Base-by-base conservation (phyloP, 768 basidiomycete species). In the Rhizopogon salebrosus region DNA sequence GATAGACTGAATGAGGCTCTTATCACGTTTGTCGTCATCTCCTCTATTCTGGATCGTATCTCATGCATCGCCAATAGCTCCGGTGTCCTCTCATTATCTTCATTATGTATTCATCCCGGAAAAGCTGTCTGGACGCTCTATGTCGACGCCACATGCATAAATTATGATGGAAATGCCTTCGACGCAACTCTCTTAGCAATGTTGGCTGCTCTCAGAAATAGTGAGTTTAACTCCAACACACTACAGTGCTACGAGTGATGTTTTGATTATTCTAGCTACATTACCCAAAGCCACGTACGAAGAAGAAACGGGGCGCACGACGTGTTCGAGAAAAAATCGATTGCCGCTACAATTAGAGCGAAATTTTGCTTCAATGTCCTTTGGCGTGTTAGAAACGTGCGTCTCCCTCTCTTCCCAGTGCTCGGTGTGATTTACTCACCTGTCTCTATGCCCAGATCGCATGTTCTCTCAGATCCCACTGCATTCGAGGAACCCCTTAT, bases 81-180 rank as follows among this genome's bases (percentile, higher is more conserved):
- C 13, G 77, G 76, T 20, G 63, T 87, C 13, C 57, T 98, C 7
- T 74, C 88, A 0, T 77, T 85, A 2, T 66, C 76, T 2, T 80
- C 84, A 4, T 80, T 98, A 3, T 87, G 86, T 64, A 97, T 99
- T 53, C 78, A 88, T 14, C 79, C 82, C 0, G 84, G 83, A 3
- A 90, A 87, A 64, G 79, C 92, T 0, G 93, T 76, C 0, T 99
- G 94, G 93, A 87, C 88, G 26, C 77, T 98, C n/a, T 98, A 98
- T 63, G 78, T 98, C 59, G 97, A 99, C 59, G 83, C 90, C 26
- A 90, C 87, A 1, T 98, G 95, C 65, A 91, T 99, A 58, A 98
- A 97, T 71, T 97, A 95, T 64, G 95, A 98, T 65, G 97, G 97
- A 5, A 98, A 98, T 63, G 88, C 79, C 1, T 92, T 95, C 54